Percentiles rank a stretch among this genome's conserved stretches.
These are phyloP conservation scores for Aspergillus uvarum DNA, from an alignment of 2,329 filamentous ascomycete genomes.

Conservation along the genomic window DNA sequence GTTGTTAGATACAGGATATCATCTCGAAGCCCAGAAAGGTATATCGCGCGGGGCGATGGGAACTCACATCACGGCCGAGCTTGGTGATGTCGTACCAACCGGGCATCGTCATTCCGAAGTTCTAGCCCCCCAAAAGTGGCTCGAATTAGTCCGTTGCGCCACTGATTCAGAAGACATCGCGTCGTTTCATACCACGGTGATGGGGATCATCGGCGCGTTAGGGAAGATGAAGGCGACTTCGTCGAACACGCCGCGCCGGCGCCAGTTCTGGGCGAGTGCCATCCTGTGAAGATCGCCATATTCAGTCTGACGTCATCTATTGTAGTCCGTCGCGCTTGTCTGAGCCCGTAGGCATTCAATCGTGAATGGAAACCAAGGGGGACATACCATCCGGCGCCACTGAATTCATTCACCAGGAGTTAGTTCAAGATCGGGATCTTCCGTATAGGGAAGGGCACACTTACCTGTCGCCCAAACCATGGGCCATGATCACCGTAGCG, in stretches of 20 bases:
- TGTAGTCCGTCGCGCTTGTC: not conserved
- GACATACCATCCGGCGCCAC: slow-evolving; percentile 49
- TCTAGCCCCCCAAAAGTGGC: slow-evolving; percentile 48
- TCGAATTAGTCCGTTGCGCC: not conserved
- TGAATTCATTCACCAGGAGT: slow-evolving; percentile 28
- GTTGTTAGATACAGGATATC: not conserved
- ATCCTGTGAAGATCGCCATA: slow-evolving; percentile 48
- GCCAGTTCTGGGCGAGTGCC: slow-evolving; percentile 82
- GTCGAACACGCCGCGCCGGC: slow-evolving; percentile 73
- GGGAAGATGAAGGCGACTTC: slow-evolving; percentile 95
- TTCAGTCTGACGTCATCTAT: not conserved
- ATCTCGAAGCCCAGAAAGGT: not conserved
- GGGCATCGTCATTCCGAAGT: slow-evolving; percentile 76
- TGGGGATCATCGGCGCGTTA: slow-evolving; percentile 81
- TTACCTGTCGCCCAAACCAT: slow-evolving; percentile 87
- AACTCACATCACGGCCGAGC: slow-evolving; percentile 43
- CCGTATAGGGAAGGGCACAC: slow-evolving; percentile 11
- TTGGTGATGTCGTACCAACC: slow-evolving; percentile 57
- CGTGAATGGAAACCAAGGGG: not conserved
- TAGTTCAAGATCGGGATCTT: slow-evolving; percentile 5
- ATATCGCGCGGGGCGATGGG: too few species aligned
- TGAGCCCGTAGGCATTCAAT: not conserved
- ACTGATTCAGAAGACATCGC: not conserved
- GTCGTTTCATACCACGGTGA: slow-evolving; percentile 63
- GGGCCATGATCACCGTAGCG: slow-evolving; percentile 89